Evolutionary conservation across 2,329 filamentous ascomycete species (phyloP).

Genomic region (Fragosphaeria purpurea): DNA sequence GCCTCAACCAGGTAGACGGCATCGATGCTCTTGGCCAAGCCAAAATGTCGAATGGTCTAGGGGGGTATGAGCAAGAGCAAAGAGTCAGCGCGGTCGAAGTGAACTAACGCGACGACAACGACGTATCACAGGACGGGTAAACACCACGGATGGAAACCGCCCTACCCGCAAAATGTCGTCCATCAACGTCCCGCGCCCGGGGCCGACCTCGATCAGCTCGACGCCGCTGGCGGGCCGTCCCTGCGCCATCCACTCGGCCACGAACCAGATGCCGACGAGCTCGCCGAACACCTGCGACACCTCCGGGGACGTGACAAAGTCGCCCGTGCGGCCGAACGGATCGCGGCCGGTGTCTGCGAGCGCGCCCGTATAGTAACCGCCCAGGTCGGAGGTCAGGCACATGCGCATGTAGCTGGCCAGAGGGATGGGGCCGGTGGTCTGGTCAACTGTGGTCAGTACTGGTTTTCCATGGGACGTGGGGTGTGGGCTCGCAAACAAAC

Average conservation of each 20-base stretch:
- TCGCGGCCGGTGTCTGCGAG: constrained; percentile 55
- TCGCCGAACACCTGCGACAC: constrained; percentile 97
- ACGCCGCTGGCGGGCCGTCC: constrained; percentile 63
- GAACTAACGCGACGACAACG: neutral
- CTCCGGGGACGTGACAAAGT: constrained; percentile 95
- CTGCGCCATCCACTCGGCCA: constrained; percentile 94
- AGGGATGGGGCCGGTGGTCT: constrained; percentile 77
- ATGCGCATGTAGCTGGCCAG: constrained; percentile 97
- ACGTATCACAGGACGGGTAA: too few species aligned
- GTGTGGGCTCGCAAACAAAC: constrained; percentile 5
- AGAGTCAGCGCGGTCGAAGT: neutral
- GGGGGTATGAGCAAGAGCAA: constrained; percentile 4
- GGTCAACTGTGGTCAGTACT: neutral
- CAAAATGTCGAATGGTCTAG: constrained; percentile 75
- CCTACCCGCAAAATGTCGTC: constrained; percentile 84
- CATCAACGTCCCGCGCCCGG: constrained; percentile 92
- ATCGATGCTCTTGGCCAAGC: constrained; percentile 66
- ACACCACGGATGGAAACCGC: constrained; percentile 5
- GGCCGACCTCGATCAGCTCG: constrained; percentile 87
- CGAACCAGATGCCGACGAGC: constrained; percentile 85
- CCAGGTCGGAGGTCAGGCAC: constrained; percentile 82
- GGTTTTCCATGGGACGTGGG: too few species aligned
- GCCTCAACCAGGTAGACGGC: constrained; percentile 92
- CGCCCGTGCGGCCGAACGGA: constrained; percentile 85
- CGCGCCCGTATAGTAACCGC: constrained; percentile 85